Base-by-base conservation (phyloP, 805 yeast genomes). In the Ogataea paradorogensis region DNA sequence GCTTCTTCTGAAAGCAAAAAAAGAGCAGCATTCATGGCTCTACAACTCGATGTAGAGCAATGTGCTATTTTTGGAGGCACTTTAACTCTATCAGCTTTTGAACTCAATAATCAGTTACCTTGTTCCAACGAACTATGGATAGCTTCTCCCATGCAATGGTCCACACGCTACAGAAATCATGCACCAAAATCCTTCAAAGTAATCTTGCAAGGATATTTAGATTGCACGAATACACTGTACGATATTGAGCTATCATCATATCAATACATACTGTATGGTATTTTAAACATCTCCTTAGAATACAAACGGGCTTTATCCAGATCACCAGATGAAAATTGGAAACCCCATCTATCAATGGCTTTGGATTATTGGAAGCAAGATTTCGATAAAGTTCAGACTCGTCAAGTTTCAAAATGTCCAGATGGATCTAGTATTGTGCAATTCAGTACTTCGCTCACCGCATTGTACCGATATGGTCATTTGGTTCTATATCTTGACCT, bases 281-380 rank as follows among this genome's bases (percentile, higher is more conserved):
- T 49, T 5, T 23, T 49, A 30, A 40, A 45, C 26, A 26, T 47
- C 9, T n/a, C 42, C 35, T 9, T 45, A 42, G 43, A 50, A 36
- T 26, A 38, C 35, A 42, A 33, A 22, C 8, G 33, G 36, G 4
- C 25, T 22, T 5, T 42, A 35, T 23, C 26, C 23, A 16, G 30
- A 35, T 30, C 40, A 15, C 5, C 27, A n/a, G 45, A 37, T 7
- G 11, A 21, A 28, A 24, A 42, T 24, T 46, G 52, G 52, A 43
- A 35, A 34, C 11, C 18, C 4, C 39, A 27, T 20, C 30, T 46
- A 34, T 29, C 42, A 5, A 30, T 22, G 16, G 38, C 46, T 6
- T 28, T 39, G 11, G 48, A 48, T 11, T 31, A 38, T 15, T 48
- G 52, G 52, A 48, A 46, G 28, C 25, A n/a, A 7, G 46, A 46